Conservation (phyloP, 805 yeast genomes). For the Myxozyma neglecta region DNA sequence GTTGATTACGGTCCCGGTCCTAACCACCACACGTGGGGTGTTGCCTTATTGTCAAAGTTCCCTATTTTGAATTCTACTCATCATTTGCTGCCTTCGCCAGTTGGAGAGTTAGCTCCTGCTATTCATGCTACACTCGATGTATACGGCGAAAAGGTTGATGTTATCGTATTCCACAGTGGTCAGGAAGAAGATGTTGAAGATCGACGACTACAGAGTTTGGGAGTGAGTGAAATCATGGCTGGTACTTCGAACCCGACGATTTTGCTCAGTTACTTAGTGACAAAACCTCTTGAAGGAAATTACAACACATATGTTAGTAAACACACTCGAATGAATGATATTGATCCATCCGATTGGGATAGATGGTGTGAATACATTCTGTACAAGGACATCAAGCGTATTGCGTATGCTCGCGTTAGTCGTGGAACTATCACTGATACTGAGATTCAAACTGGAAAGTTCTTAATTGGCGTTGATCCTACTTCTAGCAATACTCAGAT, state of each 20-base stretch:
- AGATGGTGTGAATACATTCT: constrained; percentile 98
- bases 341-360: constrained; percentile 91
- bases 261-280: constrained; percentile 84
- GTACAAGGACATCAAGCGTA: constrained; percentile 79
- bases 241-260: constrained; percentile 80
- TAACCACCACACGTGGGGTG: constrained; percentile 97
- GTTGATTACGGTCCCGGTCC: constrained; percentile 98
- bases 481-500: constrained; percentile 59
- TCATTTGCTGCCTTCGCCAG: constrained; percentile 92
- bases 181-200: constrained; percentile 98
- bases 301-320: constrained; percentile 89
- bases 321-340: constrained; percentile 83
- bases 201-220: constrained; percentile 79
- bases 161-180: constrained; percentile 96
- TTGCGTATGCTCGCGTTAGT: constrained; percentile 91
- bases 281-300: constrained; percentile 83
- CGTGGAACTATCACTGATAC: constrained; percentile 95
- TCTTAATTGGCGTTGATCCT: constrained; percentile 54
- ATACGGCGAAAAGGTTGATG: constrained; percentile 82
- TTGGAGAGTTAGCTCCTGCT: constrained; percentile 97
- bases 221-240: constrained; percentile 73
- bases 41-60: constrained; percentile 86
- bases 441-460: constrained; percentile 92
- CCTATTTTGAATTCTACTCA: constrained; percentile 90
- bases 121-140: constrained; percentile 93